These are phyloP conservation scores for Aspergillus latus DNA, from an alignment of 2,329 filamentous ascomycete genomes.

Conservation along the genomic window DNA sequence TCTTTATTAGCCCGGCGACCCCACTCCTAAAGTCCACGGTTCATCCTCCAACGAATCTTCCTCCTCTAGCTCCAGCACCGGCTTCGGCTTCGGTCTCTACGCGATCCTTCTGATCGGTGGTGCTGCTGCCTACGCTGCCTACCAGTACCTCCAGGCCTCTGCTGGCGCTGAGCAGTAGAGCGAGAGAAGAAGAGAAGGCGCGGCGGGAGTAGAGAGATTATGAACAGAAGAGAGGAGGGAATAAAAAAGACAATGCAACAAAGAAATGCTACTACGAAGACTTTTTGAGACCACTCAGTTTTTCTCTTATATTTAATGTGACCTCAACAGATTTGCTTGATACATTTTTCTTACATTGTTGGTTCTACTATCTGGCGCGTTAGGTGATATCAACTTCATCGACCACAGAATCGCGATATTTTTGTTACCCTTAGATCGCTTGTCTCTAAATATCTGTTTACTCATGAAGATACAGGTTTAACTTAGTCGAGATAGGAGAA, in stretches of 20 bases:
- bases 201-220: not conserved
- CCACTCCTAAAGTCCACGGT: slow-evolving; percentile 63
- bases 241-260: not conserved
- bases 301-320: slow-evolving; percentile 2
- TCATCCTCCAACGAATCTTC: slow-evolving; percentile 48
- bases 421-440: not conserved
- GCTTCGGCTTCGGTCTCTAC: slow-evolving; percentile 76
- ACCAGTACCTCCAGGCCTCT: slow-evolving; percentile 72
- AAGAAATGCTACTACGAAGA: slow-evolving; percentile 9
- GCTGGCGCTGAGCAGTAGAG: slow-evolving; percentile 30
- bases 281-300: slow-evolving; percentile 1
- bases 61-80: slow-evolving; percentile 33
- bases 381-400: slow-evolving; percentile 13
- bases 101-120: slow-evolving; percentile 76
- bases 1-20: slow-evolving; percentile 65
- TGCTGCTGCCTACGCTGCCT: slow-evolving; percentile 73
- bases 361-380: slow-evolving; percentile 12
- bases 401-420: not conserved
- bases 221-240: not conserved
- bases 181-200: not conserved
- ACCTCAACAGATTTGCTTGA: not conserved
- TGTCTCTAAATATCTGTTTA: not conserved
- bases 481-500: not conserved
- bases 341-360: not conserved
- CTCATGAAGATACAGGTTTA: not conserved